Conservation (phyloP, 495 filamentous ascomycete genomes). For the Darksidea phi region DNA sequence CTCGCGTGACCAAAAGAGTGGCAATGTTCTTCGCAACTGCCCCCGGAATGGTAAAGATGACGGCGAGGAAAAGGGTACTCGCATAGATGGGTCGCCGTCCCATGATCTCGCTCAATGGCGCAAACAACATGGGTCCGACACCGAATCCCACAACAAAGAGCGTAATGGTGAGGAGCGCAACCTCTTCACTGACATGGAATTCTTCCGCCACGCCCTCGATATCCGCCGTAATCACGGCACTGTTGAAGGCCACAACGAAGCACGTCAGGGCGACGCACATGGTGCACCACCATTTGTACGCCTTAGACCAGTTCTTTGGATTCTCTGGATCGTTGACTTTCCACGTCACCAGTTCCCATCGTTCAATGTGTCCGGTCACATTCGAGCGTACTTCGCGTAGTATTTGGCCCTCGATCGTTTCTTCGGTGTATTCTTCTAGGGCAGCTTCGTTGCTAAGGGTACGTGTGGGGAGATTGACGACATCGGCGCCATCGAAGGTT, state of each 20-base stretch:
- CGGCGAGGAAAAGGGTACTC: conserved; percentile 61
- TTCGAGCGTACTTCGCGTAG: conserved; percentile 55
- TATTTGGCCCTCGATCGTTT: conserved; percentile 60
- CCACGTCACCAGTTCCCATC: conserved; percentile 74
- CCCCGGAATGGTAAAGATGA: conserved; percentile 76
- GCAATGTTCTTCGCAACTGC: conserved; percentile 71
- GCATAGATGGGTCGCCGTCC: conserved; percentile 68
- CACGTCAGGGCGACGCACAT: conserved; percentile 64
- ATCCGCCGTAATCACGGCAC: conserved; percentile 67
- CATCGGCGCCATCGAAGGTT: conserved; percentile 28
- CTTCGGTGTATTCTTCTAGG: conserved; percentile 62
- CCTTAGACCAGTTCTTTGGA: conserved; percentile 67
- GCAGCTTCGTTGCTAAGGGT: conserved; percentile 59
- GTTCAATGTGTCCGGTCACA: conserved; percentile 51
- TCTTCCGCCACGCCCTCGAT: conserved; percentile 55
- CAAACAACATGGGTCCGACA: conserved; percentile 79
- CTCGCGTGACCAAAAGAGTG: conserved; percentile 69
- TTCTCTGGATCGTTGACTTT: conserved; percentile 63
- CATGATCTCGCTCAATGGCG: conserved; percentile 70
- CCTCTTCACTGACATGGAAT: conserved; percentile 60
- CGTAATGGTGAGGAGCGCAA: conserved; percentile 65
- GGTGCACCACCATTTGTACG: conserved; percentile 65
- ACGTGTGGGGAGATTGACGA: conserved; percentile 61
- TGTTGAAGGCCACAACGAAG: conserved; percentile 64
- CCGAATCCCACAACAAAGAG: conserved; percentile 77